Conservation (phyloP, 2,329 filamentous ascomycete species). For the Arthrobotrys entomopaga region DNA sequence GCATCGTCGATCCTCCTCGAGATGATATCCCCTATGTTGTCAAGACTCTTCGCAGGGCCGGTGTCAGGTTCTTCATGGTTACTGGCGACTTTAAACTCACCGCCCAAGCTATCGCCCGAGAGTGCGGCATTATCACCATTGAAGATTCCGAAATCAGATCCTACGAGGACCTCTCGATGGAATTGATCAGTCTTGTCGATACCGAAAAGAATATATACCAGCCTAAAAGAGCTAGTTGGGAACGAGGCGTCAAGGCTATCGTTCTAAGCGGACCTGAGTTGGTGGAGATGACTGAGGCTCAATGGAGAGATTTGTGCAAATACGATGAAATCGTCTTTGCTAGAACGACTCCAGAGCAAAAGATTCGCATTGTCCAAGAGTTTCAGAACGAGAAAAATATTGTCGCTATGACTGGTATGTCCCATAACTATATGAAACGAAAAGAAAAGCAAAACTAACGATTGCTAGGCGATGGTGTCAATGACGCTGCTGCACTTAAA, state of each 20-base stretch:
- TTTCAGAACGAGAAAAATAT: constrained; percentile 72
- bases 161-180: constrained; percentile 22
- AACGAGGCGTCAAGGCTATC: constrained; percentile 65
- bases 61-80: constrained; percentile 82
- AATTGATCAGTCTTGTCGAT: constrained; percentile 29
- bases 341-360: constrained; percentile 80
- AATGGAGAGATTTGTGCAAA: constrained; percentile 73
- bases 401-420: constrained; percentile 66
- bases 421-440: not conserved
- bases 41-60: constrained; percentile 73
- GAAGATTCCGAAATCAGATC: constrained; percentile 56
- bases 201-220: constrained; percentile 26
- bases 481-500: constrained; percentile 67
- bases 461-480: constrained; percentile 62
- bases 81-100: constrained; percentile 82
- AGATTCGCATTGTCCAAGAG: constrained; percentile 80
- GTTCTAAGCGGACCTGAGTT: constrained; percentile 75
- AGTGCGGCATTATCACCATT: constrained; percentile 76
- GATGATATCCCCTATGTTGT: constrained; percentile 71
- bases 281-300: constrained; percentile 71
- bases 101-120: constrained; percentile 75
- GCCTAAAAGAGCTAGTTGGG: constrained; percentile 57
- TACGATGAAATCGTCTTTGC: constrained; percentile 82
- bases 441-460: constrained; percentile 1
- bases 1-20: constrained; percentile 70